These are phyloP conservation scores for Cornus suecica DNA, from an alignment of 148 eudicot species.

Conservation along the genomic window DNA sequence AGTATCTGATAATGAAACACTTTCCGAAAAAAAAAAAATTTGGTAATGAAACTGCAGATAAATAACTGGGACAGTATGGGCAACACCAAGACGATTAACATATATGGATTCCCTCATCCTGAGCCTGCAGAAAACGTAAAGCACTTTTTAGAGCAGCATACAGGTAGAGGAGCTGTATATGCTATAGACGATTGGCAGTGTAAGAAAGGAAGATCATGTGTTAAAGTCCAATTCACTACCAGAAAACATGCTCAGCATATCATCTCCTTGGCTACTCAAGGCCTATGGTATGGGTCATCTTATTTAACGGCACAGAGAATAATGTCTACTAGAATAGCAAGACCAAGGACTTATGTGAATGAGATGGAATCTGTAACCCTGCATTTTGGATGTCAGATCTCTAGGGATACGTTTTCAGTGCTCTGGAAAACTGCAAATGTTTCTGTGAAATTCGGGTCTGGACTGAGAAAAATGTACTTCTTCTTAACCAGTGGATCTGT, in stretches of 20 bases:
- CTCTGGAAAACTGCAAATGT: constrained; percentile 24
- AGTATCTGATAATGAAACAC: neutral
- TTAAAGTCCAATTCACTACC: constrained; percentile 27
- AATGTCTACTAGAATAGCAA: constrained; percentile 11
- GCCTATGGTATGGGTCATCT: constrained; percentile 23
- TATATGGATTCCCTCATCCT: constrained; percentile 25
- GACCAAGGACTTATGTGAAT: constrained; percentile 15
- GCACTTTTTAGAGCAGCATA: constrained; percentile 16
- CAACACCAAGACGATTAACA: constrained; percentile 32
- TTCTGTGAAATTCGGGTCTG: constrained; percentile 25
- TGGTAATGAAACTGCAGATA: constrained; percentile 14
- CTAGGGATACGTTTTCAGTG: constrained; percentile 23
- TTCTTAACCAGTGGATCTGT: neutral
- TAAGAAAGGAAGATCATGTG: constrained; percentile 19
- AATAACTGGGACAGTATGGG: constrained; percentile 13
- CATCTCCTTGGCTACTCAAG: constrained; percentile 13
- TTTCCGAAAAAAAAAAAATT: too few species aligned
- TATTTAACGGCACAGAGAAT: constrained; percentile 21
- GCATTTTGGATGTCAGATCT: constrained; percentile 33
- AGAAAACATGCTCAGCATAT: constrained; percentile 10
- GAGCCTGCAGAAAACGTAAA: constrained; percentile 20
- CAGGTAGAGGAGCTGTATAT: constrained; percentile 25
- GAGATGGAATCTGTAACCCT: constrained; percentile 18
- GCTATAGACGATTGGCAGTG: constrained; percentile 25
- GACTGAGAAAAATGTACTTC: constrained; percentile 24